These are phyloP conservation scores for Odontarrhena argentea DNA, from an alignment of 345 rosid species.

Conservation along the genomic window DNA sequence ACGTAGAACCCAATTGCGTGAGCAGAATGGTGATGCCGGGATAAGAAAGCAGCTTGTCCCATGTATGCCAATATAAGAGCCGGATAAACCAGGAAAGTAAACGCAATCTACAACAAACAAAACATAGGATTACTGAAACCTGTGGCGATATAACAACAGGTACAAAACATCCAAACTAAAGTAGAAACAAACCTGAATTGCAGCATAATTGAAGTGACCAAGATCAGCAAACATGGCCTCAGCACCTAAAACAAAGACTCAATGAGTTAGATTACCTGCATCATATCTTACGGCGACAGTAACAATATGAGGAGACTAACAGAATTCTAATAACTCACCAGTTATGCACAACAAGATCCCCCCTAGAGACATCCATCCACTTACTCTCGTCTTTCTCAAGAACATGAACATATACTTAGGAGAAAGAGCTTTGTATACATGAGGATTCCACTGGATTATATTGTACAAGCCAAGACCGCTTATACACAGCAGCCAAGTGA, in stretches of 20 bases:
- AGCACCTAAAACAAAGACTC: conserved; percentile 65
- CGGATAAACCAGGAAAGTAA: conserved; percentile 93
- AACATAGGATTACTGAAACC: conserved; percentile 10
- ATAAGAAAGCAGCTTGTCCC: conserved; percentile 99
- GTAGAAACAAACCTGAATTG: conserved; percentile 67
- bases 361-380: conserved; percentile 99
- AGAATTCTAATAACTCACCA: conserved; percentile 48
- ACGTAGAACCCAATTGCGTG: conserved; percentile 77
- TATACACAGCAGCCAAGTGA: conserved; percentile 84
- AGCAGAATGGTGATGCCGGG: conserved; percentile 72
- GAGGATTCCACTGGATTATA: conserved; percentile 83
- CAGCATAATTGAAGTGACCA: conserved; percentile 93
- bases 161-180: conserved; percentile 6
- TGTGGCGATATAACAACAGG: neutral
- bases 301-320: neutral
- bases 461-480: conserved; percentile 93
- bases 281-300: neutral
- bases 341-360: conserved; percentile 96
- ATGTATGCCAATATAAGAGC: conserved; percentile 96
- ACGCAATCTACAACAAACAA: conserved; percentile 68
- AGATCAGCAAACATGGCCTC: conserved; percentile 99
- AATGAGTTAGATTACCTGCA: neutral
- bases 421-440: conserved; percentile 87
- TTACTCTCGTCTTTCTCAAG: conserved; percentile 82
- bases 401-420: conserved; percentile 98